Evolutionary conservation across 306 rosid genomes (phyloP).

Genomic region (Acacia confusa): DNA sequence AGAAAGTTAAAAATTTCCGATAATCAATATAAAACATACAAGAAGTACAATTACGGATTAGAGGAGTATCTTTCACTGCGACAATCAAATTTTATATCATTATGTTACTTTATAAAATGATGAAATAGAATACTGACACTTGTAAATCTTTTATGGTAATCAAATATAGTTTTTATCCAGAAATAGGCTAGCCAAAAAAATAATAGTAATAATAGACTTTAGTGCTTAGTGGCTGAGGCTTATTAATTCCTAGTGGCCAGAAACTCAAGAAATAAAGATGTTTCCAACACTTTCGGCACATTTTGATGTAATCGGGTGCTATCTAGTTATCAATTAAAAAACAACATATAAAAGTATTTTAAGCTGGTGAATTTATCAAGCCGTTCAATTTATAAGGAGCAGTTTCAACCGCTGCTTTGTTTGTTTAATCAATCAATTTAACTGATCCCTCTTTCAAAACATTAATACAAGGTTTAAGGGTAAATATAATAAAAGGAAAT

Average conservation of each 20-base stretch:
- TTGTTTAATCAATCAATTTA: neutral
- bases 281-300: neutral
- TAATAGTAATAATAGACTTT: neutral
- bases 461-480: neutral
- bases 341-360: neutral
- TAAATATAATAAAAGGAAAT: neutral
- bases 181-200: neutral
- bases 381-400: neutral
- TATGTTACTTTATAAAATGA: neutral
- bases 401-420: neutral
- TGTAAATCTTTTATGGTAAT: neutral
- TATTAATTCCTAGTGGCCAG: neutral
- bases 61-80: neutral
- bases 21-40: too few species aligned
- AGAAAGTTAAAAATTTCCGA: too few species aligned
- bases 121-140: neutral
- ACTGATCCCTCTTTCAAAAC: neutral
- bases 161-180: neutral
- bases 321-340: neutral
- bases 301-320: neutral
- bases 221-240: conserved; percentile 3
- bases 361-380: neutral
- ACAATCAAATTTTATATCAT: neutral
- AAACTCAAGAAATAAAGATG: neutral
- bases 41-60: too few species aligned